phyloP scores from a whole-genome alignment of 148 eudicot genomes.

The Rhododendron simsii region DNA sequence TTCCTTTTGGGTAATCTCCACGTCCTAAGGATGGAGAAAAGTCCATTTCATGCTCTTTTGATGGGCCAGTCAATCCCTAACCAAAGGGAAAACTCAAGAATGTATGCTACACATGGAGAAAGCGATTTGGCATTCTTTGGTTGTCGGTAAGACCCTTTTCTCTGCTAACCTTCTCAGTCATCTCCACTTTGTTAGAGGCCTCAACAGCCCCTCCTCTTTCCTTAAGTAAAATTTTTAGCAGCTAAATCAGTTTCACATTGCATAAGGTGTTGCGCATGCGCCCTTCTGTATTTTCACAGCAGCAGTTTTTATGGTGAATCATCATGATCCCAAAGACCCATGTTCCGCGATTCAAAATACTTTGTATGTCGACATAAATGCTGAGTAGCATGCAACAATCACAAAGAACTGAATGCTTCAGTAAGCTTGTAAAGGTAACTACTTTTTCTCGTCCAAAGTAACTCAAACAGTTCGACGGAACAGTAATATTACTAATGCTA shows the following conservation, averaged over 20 bases:
- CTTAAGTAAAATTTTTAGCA: not conserved
- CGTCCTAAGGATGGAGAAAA: not conserved
- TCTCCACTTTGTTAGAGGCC: constrained; percentile 7
- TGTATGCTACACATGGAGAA: not conserved
- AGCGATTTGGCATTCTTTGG: not conserved
- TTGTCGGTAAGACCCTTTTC: not conserved
- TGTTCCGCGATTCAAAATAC: not conserved
- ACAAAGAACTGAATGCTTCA: not conserved
- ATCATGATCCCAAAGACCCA: not conserved
- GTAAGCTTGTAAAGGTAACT: not conserved
- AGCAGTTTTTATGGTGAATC: not conserved
- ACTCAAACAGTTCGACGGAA: not conserved
- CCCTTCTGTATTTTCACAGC: not conserved
- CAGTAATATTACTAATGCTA: not conserved
- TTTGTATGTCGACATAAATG: not conserved
- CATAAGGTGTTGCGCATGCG: not conserved
- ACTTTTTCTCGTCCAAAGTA: not conserved
- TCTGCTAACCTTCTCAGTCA: not conserved
- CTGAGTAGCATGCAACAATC: not conserved
- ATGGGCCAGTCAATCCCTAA: not conserved
- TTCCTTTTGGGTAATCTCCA: not conserved
- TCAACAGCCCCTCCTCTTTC: not conserved
- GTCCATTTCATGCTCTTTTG: not conserved
- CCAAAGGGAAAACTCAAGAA: not conserved
- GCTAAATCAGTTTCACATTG: not conserved